Percentiles rank a stretch among this genome's conserved stretches.
These are phyloP conservation scores for Trichoderma atrobrunneum DNA, from an alignment of 2,329 filamentous ascomycete genomes.

Conservation along the genomic window DNA sequence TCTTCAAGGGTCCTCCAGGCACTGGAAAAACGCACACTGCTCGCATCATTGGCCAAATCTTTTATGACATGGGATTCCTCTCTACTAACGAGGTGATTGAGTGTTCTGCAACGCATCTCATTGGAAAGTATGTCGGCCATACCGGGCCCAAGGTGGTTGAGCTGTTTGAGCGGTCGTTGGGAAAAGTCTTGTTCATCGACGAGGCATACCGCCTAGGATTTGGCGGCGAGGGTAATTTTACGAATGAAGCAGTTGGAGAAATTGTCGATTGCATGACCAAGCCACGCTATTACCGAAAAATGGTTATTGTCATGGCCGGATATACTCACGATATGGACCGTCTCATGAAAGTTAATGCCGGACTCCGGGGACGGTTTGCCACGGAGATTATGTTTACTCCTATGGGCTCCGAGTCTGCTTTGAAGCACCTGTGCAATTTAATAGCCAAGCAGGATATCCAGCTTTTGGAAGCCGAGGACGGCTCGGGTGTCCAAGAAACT, in stretches of 20 bases:
- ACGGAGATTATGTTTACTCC: background rate
- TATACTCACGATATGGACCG: constrained; percentile 14
- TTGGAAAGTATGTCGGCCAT: background rate
- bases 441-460: background rate
- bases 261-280: constrained; percentile 18
- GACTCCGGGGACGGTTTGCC: background rate
- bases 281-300: constrained; percentile 9
- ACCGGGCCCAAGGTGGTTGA: background rate
- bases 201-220: background rate
- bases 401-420: background rate
- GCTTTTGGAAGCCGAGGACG: background rate
- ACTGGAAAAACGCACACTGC: background rate
- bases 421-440: background rate
- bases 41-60: background rate
- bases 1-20: background rate
- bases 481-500: background rate
- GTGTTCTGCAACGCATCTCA: background rate
- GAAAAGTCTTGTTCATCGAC: constrained; percentile 1
- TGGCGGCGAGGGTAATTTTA: background rate
- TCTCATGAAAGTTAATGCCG: background rate
- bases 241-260: background rate
- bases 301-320: constrained; percentile 20
- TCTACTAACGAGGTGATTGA: background rate
- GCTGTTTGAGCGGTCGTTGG: background rate
- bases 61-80: background rate